These are phyloP conservation scores for Sphagnum tenellum DNA, from an alignment of 225 moss, liverwort and hornwort genomes.

Conservation along the genomic window DNA sequence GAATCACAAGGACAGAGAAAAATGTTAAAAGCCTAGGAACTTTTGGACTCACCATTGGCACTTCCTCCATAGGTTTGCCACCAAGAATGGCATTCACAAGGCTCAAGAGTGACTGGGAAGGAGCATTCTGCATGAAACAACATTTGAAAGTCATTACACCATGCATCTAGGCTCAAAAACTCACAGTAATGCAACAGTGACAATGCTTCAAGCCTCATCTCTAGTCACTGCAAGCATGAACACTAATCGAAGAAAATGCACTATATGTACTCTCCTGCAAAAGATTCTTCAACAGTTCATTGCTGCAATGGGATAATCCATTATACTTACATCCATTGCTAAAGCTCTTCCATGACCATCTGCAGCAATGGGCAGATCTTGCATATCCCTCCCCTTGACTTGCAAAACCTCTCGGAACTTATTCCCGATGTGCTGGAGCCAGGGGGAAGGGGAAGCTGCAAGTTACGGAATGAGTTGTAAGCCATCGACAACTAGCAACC, in stretches of 20 bases:
- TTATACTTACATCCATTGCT: constrained; percentile 31
- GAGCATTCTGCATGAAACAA: constrained; percentile 32
- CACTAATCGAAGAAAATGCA: too few species aligned
- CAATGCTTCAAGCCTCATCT: too few species aligned
- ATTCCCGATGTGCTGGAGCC: constrained; percentile 47
- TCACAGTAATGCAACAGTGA: too few species aligned
- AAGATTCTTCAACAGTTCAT: too few species aligned
- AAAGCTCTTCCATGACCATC: constrained; percentile 17
- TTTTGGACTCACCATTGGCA: constrained; percentile 36
- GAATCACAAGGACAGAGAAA: too few species aligned
- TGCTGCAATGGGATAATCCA: background rate
- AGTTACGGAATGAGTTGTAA: background rate
- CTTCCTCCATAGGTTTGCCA: constrained; percentile 46
- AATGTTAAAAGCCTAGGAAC: background rate
- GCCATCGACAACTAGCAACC: too few species aligned
- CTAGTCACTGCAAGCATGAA: too few species aligned
- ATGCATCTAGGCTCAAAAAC: too few species aligned
- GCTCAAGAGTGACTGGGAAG: constrained; percentile 52
- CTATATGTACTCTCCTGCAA: too few species aligned
- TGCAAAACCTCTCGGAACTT: constrained; percentile 57
- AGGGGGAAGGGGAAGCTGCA: constrained; percentile 38
- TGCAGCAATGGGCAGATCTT: constrained; percentile 20
- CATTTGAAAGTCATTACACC: too few species aligned
- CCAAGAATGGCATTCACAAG: constrained; percentile 48
- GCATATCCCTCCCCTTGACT: constrained; percentile 33